Evolutionary conservation across 495 filamentous ascomycete species (phyloP), one percentile per base, ranked within the genome.

Genomic region (Hypoxylon fuscum): DNA sequence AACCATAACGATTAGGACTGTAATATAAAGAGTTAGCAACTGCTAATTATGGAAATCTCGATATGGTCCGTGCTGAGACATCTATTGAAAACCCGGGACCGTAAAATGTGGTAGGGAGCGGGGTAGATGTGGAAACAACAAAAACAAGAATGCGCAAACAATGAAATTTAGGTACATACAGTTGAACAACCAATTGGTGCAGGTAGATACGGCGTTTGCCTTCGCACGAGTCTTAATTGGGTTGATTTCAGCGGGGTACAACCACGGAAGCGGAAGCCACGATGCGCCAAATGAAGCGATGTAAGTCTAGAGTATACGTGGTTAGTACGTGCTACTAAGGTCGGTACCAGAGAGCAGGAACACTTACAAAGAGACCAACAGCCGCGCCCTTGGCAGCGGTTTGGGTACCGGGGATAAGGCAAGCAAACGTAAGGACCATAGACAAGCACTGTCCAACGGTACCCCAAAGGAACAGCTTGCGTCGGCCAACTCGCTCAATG

Each of bases 181-280:
- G 80, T 92, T 92, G 77, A 89, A 92, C 2, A 91, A 74, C 90
- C 90, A 92, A 76, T 93, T 92, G 14, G 81, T 83, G 75, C 87
- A 89, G 9, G 89, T 92, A 6, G 85, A 88, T 15, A 90, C 79
- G 11, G 90, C 89, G 66, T 91, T 92, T 35, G 89, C 90, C 76
- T 89, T 88, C 22, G 82, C 86, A 58, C 90, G 83, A 7, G 88
- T 92, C 64, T 85, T 85, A 70, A 92, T 84, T 9, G 90, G 90
- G 64, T 88, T 90, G 65, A 93, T 83, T 25, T 71, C 68, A 37
- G 68, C 68, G 46, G 85, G 71, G 52, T 71, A 71, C 50, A 71
- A 53, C 79, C 84, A 87, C 8, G 70, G 87, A 68, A 87, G 78
- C 40, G 85, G 85, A 9, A 90, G 72, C 81, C 87, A 89, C 5